Evolutionary conservation across 75 land plant species (phyloP), one percentile per base, ranked within the genome.

Genomic region (Pinus taeda): DNA sequence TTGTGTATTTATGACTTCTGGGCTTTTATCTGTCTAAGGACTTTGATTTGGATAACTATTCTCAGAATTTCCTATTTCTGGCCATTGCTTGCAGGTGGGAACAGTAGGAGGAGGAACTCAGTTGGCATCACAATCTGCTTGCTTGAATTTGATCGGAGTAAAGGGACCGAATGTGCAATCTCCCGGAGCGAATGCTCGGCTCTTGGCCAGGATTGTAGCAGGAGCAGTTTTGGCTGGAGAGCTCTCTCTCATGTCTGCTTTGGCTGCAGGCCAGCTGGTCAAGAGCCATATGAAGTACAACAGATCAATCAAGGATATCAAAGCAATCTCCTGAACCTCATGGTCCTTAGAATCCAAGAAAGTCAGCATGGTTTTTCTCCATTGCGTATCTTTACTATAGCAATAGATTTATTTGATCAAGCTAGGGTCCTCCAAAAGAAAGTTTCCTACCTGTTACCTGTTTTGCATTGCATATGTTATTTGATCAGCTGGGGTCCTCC

Each of bases 101-200:
- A 94, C 97, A 12, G 86, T 94, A 73, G 97, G 97, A 59, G 97
- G 97, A 36, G 97, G 97, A 12, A 92, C 93, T 21, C 97, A 94
- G 59, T 80, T 94, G 30, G 88, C 93, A 45, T 90, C 97, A 20
- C 97, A 94, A 67, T 74, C 95, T 59, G 93, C 97, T 3, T 92
- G 95, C 70, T 70, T 94, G 77, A 90, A 92, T 63, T 81, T 94
- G 49, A 85, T 94, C 33, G 97, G 97, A 92, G 53, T 45, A 6
- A 45, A 45, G 26, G 74, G 74, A 8, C 59, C 74, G 14, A 73
- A 73, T 15, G 36, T 18, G 0, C 2, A 3, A 55, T 53, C 30
- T 0, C 97, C 97, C 2, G 97, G 97, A 17, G 76, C 82, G 3
- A 92, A 94, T 78, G 79, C 97, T 42, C 82, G 81, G 77, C 56